Percentiles rank a stretch among this genome's conserved stretches.
Evolutionary conservation across 345 rosid genomes (phyloP).

Genomic region (Gossypium bickii): DNA sequence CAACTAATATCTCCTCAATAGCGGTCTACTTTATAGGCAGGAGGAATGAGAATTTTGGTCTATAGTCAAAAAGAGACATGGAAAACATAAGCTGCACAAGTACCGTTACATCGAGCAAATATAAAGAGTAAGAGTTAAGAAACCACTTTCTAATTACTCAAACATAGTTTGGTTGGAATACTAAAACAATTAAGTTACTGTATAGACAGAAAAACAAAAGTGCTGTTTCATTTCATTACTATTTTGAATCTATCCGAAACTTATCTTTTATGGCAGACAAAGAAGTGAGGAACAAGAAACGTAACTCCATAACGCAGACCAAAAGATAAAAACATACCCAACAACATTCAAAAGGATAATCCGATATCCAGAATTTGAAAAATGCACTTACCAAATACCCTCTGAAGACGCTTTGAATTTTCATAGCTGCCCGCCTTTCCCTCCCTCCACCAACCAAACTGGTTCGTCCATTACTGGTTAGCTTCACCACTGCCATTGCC

Average conservation of each 20-base stretch:
- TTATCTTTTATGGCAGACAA: neutral
- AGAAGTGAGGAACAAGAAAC: neutral
- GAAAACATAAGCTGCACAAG: conserved; percentile 4
- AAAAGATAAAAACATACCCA: neutral
- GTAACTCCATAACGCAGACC: neutral
- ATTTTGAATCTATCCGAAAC: neutral
- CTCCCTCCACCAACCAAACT: conserved; percentile 25
- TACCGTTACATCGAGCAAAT: neutral
- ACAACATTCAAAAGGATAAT: neutral
- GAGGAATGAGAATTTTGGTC: neutral
- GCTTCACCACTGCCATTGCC: conserved; percentile 46
- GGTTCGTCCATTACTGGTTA: conserved; percentile 40
- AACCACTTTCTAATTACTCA: too few relatives aligned
- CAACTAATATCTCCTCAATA: neutral
- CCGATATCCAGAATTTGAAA: neutral
- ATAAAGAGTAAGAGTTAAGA: neutral
- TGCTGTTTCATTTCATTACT: too few relatives aligned
- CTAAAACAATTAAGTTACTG: too few relatives aligned
- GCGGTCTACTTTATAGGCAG: neutral
- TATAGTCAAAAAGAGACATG: conserved; percentile 16
- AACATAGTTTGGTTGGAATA: too few relatives aligned
- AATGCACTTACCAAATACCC: conserved; percentile 57
- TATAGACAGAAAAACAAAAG: too few relatives aligned
- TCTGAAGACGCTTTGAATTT: conserved; percentile 55
- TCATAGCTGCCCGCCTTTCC: conserved; percentile 46